Evolutionary conservation across 2,329 filamentous ascomycete genomes (phyloP).

Genomic region (Fusarium marasasianum): DNA sequence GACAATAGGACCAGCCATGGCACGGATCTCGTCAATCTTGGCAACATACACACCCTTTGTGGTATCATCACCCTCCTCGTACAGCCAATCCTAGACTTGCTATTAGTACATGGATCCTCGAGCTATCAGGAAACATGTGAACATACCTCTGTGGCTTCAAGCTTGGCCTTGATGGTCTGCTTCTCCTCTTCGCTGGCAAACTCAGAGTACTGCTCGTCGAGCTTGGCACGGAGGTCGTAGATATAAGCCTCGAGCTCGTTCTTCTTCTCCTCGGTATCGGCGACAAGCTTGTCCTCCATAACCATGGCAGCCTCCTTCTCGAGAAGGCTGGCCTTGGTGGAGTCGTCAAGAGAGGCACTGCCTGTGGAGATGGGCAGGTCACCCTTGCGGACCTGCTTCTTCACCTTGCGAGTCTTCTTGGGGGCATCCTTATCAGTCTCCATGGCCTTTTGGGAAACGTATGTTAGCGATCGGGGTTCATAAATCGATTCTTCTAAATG

Average conservation of each 20-base stretch:
- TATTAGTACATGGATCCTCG: slow-evolving; percentile 9
- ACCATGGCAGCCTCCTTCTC: slow-evolving; percentile 93
- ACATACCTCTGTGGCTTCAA: slow-evolving; percentile 86
- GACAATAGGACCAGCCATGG: slow-evolving; percentile 88
- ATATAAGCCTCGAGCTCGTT: slow-evolving; percentile 98
- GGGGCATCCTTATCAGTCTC: slow-evolving; percentile 79
- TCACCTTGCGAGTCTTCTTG: slow-evolving; percentile 96
- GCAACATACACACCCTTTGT: slow-evolving; percentile 92
- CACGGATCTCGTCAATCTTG: slow-evolving; percentile 96
- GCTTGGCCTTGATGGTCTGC: slow-evolving; percentile 82
- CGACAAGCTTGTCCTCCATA: slow-evolving; percentile 98
- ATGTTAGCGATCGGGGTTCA: slow-evolving; percentile 41
- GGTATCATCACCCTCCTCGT: slow-evolving; percentile 95
- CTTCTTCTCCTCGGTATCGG: slow-evolving; percentile 99
- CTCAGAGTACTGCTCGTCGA: slow-evolving; percentile 89
- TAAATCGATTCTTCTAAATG: background rate
- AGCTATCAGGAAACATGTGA: background rate
- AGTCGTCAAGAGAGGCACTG: slow-evolving; percentile 80
- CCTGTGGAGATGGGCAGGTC: slow-evolving; percentile 88
- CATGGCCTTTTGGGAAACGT: slow-evolving; percentile 71
- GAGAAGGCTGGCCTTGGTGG: slow-evolving; percentile 70
- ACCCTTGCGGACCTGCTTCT: slow-evolving; percentile 99
- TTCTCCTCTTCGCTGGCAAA: slow-evolving; percentile 95
- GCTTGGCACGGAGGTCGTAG: slow-evolving; percentile 95
- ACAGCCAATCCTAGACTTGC: slow-evolving; percentile 87